Base-by-base conservation (phyloP, 106 monocot genomes). In the Hemerocallis citrina region DNA sequence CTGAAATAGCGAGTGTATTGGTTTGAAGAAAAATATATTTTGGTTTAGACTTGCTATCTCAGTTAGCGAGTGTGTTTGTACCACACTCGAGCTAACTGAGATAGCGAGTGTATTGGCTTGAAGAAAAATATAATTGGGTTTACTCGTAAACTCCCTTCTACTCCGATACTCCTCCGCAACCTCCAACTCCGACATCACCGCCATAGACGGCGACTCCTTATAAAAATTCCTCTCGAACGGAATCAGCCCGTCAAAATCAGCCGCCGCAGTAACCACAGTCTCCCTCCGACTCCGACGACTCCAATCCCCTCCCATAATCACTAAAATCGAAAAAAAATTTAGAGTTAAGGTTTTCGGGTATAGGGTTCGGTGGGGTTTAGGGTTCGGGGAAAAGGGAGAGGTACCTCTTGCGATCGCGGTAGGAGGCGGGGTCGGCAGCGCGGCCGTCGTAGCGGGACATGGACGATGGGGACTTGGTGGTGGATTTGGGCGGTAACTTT, bases 151-250 rank as follows among this genome's bases (percentile, higher is more conserved):
- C 63, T 87, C 75, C 51, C 90, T 76, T n/a, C 51, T 59, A 27
- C 41, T 71, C 15, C 96, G 81, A 46, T 87, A 91, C 5, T 66
- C 51, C 40, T 79, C 88, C n/a, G 33, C 19, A 5, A 73, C 91
- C 2, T 96, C 96, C 47, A 74, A 74, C 63, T 90, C 90, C 8
- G 96, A 66, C 96, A 96, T 87, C 1, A 79, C 84, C 78, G 71
- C 57, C 33, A 96, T 74, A 0, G 80, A 51, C 14, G 90, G 79
- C 22, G 62, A 68, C 74, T 96, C 96, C 36, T 77, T 63, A 64
- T 96, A 88, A 35, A 96, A 96, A 49, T 91, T 75, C 87, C 91
- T 96, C 79, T 79, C 77, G 28, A 96, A 96, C 2, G 90, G 84
- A 13, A 71, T 74, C 2, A 91, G 73, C 38, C 78, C 80, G 22